Evolutionary conservation across 257 asterid species (phyloP).

Genomic region (Ehretia macrophylla): DNA sequence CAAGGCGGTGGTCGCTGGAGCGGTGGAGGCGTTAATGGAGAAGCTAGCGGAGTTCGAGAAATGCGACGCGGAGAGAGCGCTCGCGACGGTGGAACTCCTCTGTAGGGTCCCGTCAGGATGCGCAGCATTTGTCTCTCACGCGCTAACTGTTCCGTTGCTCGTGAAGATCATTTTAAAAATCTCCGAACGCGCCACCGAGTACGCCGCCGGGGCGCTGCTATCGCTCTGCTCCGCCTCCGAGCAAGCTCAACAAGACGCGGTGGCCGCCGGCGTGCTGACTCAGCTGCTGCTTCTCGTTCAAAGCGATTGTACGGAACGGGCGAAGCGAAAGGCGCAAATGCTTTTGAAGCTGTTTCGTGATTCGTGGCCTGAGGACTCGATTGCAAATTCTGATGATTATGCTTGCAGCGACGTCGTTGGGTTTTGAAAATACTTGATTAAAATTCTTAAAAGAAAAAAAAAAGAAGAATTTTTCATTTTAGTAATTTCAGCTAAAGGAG

Average conservation of each 20-base stretch:
- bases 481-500: neutral
- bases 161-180: slow-evolving; percentile 69
- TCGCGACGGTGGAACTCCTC: slow-evolving; percentile 92
- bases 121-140: slow-evolving; percentile 65
- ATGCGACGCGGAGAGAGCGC: slow-evolving; percentile 92
- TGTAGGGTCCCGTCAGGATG: slow-evolving; percentile 78
- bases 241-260: slow-evolving; percentile 54
- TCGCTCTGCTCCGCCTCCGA: slow-evolving; percentile 82
- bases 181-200: slow-evolving; percentile 92
- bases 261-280: slow-evolving; percentile 74
- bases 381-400: slow-evolving; percentile 58
- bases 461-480: too few relatives aligned
- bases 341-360: slow-evolving; percentile 70
- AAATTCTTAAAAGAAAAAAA: too few relatives aligned
- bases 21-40: slow-evolving; percentile 61
- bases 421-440: slow-evolving; percentile 22
- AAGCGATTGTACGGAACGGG: slow-evolving; percentile 97
- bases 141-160: slow-evolving; percentile 74
- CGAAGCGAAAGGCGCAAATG: slow-evolving; percentile 93
- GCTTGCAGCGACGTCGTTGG: slow-evolving; percentile 79
- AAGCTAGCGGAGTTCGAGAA: slow-evolving; percentile 65
- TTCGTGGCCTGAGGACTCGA: slow-evolving; percentile 74
- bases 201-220: slow-evolving; percentile 88
- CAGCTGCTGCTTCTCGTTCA: slow-evolving; percentile 80
- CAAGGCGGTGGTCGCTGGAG: slow-evolving; percentile 79